Base-by-base conservation (phyloP, 2,329 filamentous ascomycete genomes). In the Purpureocillium takamizusanense region DNA sequence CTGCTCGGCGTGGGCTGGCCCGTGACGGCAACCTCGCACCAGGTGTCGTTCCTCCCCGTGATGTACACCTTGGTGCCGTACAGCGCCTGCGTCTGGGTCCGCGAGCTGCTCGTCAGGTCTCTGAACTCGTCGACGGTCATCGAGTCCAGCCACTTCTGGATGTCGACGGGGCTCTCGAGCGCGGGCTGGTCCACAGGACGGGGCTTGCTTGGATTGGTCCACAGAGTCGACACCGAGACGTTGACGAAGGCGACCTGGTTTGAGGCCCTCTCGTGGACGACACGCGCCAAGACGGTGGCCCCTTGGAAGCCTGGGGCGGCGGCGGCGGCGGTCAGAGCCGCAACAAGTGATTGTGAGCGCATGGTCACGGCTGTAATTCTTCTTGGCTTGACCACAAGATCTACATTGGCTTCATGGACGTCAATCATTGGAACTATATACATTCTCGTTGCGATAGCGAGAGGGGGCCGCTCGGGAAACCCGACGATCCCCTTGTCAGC, bases 131-230 rank as follows among this genome's bases (percentile, higher is more conserved):
- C 37, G 6, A 6, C 10, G 21, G 21, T 25, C 21, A 25, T 25
- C 6, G 21, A 25, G 21, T 25, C 21, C 21, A 38, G 30, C 37
- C 37, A 38, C 12, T 17, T 33, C 11, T 28, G 11, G 7, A 38
- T 27, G 11, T 33, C 30, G 10, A 23, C 37, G 4, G 37, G 37
- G 37, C 30, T 38, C 13, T 15, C 27, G 16, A 38, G 16, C 3
- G 29, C 29, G 14, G 37, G 37, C n/a, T 29, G 30, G 25, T 38
- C 37, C n/a, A 38, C 31, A 4, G 16, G 14, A 12, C 37, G 37
- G 13, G 37, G 37, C 31, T 33, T 38, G 31, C 37, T 33, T n/a
- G 37, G 16, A 21, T 38, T 14, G 5, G 37, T 38, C 37, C 37
- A 38, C 11, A 38, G 15, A 7, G 37, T 38, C 6, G 37, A 14